These are phyloP conservation scores for Sphaerulina populicola DNA, from an alignment of 2,329 filamentous ascomycete genomes.

Conservation along the genomic window DNA sequence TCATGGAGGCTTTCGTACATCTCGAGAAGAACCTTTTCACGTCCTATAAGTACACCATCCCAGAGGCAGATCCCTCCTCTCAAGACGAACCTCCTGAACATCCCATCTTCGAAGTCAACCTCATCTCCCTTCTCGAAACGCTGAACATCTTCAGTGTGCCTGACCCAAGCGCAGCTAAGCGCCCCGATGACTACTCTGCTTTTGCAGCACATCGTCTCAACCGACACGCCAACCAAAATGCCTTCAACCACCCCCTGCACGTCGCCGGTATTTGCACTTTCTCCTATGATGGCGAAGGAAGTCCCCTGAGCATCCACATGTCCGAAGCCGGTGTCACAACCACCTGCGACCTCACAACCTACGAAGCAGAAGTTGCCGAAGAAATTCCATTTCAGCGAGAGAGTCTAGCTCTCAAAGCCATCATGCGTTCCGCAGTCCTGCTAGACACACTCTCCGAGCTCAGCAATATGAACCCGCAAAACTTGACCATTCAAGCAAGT, in stretches of 20 bases:
- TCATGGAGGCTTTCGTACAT: conserved; percentile 83
- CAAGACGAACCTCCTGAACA: conserved; percentile 39
- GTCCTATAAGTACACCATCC: conserved; percentile 62
- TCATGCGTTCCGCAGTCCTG: conserved; percentile 72
- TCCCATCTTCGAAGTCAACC: conserved; percentile 76
- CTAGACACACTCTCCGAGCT: conserved; percentile 65
- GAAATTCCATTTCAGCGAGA: conserved; percentile 84
- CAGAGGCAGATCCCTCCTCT: conserved; percentile 33
- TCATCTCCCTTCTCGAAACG: conserved; percentile 81
- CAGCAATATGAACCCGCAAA: conserved; percentile 54
- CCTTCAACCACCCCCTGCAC: conserved; percentile 76
- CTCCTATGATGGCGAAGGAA: conserved; percentile 64
- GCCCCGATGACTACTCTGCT: conserved; percentile 34
- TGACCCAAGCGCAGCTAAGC: conserved; percentile 33
- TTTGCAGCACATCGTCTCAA: conserved; percentile 33
- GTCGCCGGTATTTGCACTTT: conserved; percentile 81
- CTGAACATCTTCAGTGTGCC: conserved; percentile 83
- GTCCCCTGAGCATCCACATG: conserved; percentile 73
- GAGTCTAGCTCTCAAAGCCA: conserved; percentile 78
- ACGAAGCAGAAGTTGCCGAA: conserved; percentile 47
- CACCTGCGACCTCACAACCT: conserved; percentile 82
- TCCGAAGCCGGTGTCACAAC: conserved; percentile 81
- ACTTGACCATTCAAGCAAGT: conserved; percentile 44
- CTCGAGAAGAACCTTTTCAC: conserved; percentile 85
- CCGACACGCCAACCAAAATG: conserved; percentile 46